Percentiles rank a stretch among this genome's conserved stretches.
Conservation (phyloP, 768 basidiomycete genomes). For the Termitomyces sp. region DNA sequence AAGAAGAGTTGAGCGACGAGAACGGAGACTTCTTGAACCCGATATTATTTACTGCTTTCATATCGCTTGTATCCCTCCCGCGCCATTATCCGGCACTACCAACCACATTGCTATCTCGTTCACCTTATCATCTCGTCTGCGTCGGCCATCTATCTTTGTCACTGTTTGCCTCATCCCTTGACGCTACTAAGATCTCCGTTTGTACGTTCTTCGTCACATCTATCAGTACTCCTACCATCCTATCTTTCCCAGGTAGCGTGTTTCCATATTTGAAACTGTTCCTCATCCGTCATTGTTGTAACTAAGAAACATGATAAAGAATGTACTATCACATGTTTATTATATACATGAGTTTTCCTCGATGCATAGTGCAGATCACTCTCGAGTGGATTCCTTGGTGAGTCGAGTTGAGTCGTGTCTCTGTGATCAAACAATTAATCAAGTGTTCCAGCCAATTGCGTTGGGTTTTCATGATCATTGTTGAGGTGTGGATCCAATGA, state of each 20-base stretch:
- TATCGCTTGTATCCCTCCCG: background rate
- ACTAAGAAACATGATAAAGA: slow-evolving; percentile 3
- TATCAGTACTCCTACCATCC: background rate
- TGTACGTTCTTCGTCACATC: background rate
- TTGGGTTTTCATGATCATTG: background rate
- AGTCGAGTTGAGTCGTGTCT: background rate
- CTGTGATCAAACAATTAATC: background rate
- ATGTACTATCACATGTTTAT: slow-evolving; percentile 7
- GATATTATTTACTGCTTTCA: background rate
- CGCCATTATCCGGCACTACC: background rate
- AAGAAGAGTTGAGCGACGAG: background rate
- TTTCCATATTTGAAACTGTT: background rate
- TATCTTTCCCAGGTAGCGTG: background rate
- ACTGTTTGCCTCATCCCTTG: background rate
- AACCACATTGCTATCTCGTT: background rate
- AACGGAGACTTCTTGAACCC: background rate
- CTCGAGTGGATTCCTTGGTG: background rate
- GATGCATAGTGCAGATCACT: background rate
- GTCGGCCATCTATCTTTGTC: background rate
- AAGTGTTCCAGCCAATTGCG: background rate
- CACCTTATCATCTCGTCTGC: background rate
- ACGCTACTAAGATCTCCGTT: background rate
- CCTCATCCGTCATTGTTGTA: background rate
- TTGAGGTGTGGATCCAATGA: slow-evolving; percentile 7
- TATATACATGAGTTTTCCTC: slow-evolving; percentile 5